Evolutionary conservation across 768 basidiomycete species (phyloP).

Genomic region (Boletus reticulatus): DNA sequence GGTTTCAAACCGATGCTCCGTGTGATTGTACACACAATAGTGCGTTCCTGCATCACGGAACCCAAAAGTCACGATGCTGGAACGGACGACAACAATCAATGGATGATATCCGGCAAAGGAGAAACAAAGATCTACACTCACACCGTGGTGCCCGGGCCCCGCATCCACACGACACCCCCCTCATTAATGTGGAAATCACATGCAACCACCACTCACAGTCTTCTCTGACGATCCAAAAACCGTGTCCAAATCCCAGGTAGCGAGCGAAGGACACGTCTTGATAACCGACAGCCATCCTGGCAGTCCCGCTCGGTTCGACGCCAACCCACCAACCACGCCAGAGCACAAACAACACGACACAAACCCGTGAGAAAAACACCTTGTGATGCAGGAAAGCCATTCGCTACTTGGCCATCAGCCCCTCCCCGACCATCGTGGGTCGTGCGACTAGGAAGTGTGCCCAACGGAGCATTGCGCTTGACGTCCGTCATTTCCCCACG

Average conservation of each 20-base stretch:
- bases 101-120: background rate
- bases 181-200: background rate
- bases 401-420: background rate
- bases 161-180: background rate
- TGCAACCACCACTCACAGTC: background rate
- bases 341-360: background rate
- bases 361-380: background rate
- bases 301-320: background rate
- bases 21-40: background rate
- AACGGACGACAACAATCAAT: constrained; percentile 3
- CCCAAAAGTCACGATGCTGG: background rate
- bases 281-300: too few species aligned
- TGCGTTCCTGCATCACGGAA: background rate
- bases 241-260: background rate
- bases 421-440: constrained; percentile 3
- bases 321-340: too few species aligned
- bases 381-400: too few species aligned
- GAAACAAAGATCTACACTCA: background rate
- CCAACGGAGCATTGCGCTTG: background rate
- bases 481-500: constrained; percentile 15
- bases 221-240: background rate
- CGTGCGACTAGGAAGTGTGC: background rate
- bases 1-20: background rate
- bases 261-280: background rate
- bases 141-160: background rate